Evolutionary conservation across 2,329 filamentous ascomycete genomes (phyloP).

Genomic region (Ophiostoma novo-ulmi): DNA sequence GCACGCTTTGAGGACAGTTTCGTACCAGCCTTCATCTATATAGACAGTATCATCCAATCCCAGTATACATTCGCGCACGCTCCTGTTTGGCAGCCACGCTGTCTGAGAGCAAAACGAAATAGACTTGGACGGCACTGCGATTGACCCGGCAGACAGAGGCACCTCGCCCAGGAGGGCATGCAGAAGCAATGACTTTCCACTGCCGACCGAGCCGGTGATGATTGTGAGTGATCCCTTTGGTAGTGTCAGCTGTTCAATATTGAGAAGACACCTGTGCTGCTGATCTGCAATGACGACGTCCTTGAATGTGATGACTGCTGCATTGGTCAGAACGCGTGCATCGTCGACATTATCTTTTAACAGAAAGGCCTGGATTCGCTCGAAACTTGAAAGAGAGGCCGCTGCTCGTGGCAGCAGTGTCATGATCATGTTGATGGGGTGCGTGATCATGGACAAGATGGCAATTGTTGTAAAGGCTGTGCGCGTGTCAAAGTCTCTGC

Average conservation of each 20-base stretch:
- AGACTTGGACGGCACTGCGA: constrained; percentile 9
- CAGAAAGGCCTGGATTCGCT: constrained; percentile 36
- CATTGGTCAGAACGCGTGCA: too few species aligned
- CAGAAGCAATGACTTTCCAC: too few species aligned
- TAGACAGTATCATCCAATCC: background rate
- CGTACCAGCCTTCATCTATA: background rate
- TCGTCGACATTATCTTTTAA: too few species aligned
- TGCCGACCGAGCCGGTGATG: too few species aligned
- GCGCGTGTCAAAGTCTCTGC: constrained; percentile 32
- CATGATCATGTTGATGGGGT: constrained; percentile 44
- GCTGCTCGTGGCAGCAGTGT: constrained; percentile 37
- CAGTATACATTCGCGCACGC: constrained; percentile 20
- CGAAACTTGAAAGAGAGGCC: constrained; percentile 35
- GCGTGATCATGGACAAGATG: constrained; percentile 38
- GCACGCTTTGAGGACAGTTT: background rate
- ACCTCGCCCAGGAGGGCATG: too few species aligned
- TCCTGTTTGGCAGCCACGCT: constrained; percentile 25
- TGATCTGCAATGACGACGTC: too few species aligned
- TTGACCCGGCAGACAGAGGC: constrained; percentile 20
- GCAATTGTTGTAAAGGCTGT: constrained; percentile 41
- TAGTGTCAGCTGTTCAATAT: too few species aligned
- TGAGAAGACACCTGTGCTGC: too few species aligned
- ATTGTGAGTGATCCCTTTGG: too few species aligned
- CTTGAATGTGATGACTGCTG: too few species aligned
- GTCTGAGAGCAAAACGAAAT: constrained; percentile 24